phyloP scores from a whole-genome alignment of 2,329 filamentous ascomycete species.

The Daldinia sp. region DNA sequence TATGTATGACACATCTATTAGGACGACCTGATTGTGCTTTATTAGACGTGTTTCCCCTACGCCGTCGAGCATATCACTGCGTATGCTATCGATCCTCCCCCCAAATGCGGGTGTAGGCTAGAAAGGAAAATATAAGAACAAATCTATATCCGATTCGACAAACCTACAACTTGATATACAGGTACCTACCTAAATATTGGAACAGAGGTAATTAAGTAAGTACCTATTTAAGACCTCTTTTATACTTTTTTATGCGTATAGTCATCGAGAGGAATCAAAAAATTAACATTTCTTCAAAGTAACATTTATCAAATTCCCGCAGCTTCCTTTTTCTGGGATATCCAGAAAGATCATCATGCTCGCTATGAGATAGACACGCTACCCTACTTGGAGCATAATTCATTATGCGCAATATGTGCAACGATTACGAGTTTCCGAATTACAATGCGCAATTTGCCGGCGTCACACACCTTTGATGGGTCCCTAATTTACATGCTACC shows the following conservation, averaged over 20 bases:
- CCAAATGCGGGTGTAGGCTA: not conserved
- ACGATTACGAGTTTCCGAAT: conserved; percentile 3
- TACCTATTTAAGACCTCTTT: too few relatives aligned
- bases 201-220: too few relatives aligned
- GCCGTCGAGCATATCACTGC: not conserved
- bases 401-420: not conserved
- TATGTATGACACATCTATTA: not conserved
- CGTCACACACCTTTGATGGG: conserved; percentile 1
- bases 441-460: conserved; percentile 16
- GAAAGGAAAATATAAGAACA: not conserved
- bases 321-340: too few relatives aligned
- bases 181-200: too few relatives aligned
- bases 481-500: conserved; percentile 4
- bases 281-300: too few relatives aligned
- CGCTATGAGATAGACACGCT: too few relatives aligned
- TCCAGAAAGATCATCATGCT: too few relatives aligned
- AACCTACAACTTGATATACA: too few relatives aligned
- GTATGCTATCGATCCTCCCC: not conserved
- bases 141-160: not conserved
- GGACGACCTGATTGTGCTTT: not conserved
- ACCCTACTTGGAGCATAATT: not conserved
- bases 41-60: not conserved
- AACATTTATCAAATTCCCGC: too few relatives aligned
- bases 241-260: too few relatives aligned
- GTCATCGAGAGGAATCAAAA: too few relatives aligned